Evolutionary conservation across 2,329 filamentous ascomycete species (phyloP), one percentile per base, ranked within the genome.

Genomic region (Amauroascus niger): DNA sequence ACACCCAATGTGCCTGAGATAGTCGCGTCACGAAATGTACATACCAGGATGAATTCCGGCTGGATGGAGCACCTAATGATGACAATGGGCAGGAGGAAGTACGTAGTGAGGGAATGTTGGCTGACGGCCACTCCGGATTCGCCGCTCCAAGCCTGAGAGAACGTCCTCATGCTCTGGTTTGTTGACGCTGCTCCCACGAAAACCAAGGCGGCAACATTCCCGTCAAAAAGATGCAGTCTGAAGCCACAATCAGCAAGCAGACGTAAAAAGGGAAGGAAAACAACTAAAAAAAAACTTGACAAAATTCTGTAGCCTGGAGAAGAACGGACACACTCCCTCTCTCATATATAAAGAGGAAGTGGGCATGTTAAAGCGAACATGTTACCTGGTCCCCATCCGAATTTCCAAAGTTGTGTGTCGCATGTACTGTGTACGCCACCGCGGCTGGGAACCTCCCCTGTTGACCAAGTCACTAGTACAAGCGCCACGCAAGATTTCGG

Each of bases 181-280:
- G 24, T 28, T 28, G 41, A 8, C 24, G 6, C 24, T 47, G 24
- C 16, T 14, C n/a, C n/a, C n/a, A n/a, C n/a, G n/a, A 3, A 4
- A 14, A 26, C 26, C 46, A 39, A 49, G 46, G 46, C 46, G 46
- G 46, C 46, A 49, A 40, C 46, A 49, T 49, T 49, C 46, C 14
- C 44, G 28, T 9, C 26, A 11, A 20, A 13, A 7, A 43, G 22
- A 24, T 24, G 32, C 2, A 16, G 16, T 40, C 37, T 6, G 7
- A 6, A 35, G 9, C 9, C 7, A 35, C 5, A 6, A 41, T 6
- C 6, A 41, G 3, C 4, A 41, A 16, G 41, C 8, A 22, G 8
- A n/a, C n/a, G n/a, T n/a, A n/a, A n/a, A n/a, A n/a, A n/a, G n/a
- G n/a, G n/a, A 13, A 6, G 18, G 7, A 16, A 16, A 50, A 13